phyloP scores from a whole-genome alignment of 2,329 filamentous ascomycete genomes.

The Scedosporium minutisporum region DNA sequence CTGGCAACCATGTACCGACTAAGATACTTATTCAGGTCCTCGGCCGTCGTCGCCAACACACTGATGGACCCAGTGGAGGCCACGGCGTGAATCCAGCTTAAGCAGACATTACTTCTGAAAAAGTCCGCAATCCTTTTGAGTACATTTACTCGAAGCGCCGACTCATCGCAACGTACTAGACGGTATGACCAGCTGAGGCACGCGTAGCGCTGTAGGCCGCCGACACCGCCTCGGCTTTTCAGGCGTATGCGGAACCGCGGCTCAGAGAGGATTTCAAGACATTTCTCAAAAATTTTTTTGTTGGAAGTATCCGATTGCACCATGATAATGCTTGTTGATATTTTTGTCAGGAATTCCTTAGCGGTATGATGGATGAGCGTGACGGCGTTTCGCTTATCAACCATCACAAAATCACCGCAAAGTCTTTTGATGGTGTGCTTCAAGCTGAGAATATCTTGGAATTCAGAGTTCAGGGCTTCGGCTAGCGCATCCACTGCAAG shows the following conservation, averaged over 20 bases:
- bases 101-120: background rate
- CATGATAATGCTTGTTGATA: background rate
- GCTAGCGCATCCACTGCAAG: background rate
- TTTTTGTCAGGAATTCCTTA: background rate
- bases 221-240: background rate
- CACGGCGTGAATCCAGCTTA: background rate
- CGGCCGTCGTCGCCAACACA: background rate
- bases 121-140: background rate
- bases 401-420: constrained; percentile 1
- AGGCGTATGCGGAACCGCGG: background rate
- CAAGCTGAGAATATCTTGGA: background rate
- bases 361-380: background rate
- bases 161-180: background rate
- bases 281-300: background rate
- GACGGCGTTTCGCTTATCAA: background rate
- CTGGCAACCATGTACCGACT: background rate
- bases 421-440: background rate
- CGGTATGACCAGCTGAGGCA: background rate
- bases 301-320: background rate
- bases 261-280: background rate
- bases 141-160: background rate
- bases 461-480: background rate
- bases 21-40: background rate
- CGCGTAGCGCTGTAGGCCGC: background rate
- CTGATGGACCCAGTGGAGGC: background rate